Conservation (phyloP, 768 basidiomycete species). For the Rhodocollybia butyracea region DNA sequence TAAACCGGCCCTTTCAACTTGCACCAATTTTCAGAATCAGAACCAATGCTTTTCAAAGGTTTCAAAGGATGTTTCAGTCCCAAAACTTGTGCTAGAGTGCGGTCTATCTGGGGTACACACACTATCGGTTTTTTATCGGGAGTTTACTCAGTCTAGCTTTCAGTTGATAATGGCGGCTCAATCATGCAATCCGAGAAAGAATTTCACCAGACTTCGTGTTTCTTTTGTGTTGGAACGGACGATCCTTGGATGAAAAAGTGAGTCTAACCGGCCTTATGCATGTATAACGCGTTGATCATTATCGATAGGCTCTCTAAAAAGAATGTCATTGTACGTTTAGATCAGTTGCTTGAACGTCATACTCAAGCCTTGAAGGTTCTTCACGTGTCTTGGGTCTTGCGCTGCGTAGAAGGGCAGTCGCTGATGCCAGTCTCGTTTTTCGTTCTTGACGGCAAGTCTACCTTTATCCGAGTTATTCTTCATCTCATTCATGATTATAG, state of each 20-base stretch:
- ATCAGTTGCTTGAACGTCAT: background rate
- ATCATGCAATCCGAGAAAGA: conserved; percentile 1
- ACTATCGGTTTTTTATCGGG: background rate
- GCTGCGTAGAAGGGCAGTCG: background rate
- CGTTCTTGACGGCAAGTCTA: conserved; percentile 4
- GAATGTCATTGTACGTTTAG: background rate
- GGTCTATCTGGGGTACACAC: conserved; percentile 1
- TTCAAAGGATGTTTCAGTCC: conserved; percentile 6
- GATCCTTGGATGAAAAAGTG: conserved; percentile 6
- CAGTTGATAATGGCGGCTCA: background rate
- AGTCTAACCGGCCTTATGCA: background rate
- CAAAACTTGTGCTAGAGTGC: background rate
- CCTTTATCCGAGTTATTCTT: background rate
- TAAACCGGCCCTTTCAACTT: too few species aligned
- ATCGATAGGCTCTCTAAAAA: background rate
- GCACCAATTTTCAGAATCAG: too few species aligned
- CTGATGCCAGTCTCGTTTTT: background rate
- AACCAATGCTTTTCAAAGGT: background rate
- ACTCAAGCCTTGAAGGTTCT: background rate
- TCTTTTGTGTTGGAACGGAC: conserved; percentile 2
- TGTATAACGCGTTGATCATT: background rate
- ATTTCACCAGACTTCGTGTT: background rate
- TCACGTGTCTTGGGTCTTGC: background rate
- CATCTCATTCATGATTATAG: background rate
- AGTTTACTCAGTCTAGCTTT: background rate